Evolutionary conservation across 306 rosid genomes (phyloP).

Genomic region (Quercus aquifolioides): DNA sequence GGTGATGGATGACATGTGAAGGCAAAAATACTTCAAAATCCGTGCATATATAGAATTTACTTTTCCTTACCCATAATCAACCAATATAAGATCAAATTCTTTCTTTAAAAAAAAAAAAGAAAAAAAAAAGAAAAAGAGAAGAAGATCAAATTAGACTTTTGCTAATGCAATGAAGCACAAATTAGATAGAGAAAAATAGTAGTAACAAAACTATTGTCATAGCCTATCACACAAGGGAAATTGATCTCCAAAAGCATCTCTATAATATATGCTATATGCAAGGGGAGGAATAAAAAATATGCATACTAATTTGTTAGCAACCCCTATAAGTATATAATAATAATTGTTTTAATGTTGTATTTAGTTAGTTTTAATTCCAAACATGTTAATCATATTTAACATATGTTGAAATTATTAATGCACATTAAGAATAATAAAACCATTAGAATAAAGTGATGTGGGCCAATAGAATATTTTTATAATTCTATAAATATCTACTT

Average conservation of each 20-base stretch:
- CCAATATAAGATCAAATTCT: background rate
- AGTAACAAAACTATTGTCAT: background rate
- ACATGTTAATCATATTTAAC: too few species aligned
- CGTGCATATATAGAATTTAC: background rate
- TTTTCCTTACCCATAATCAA: background rate
- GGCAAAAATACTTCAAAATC: background rate
- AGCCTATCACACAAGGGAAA: background rate
- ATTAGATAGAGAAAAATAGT: too few species aligned
- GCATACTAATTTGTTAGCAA: background rate
- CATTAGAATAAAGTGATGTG: too few species aligned
- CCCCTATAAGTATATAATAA: too few species aligned
- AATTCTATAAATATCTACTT: fast-evolving
- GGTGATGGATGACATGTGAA: background rate
- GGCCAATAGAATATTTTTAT: too few species aligned
- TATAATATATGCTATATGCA: background rate
- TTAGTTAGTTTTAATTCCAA: too few species aligned
- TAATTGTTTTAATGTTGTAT: too few species aligned
- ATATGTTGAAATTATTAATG: too few species aligned
- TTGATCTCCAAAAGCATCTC: background rate
- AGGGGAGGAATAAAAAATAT: background rate
- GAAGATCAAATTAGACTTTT: background rate
- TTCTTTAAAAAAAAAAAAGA: too few species aligned
- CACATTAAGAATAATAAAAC: fast-evolving
- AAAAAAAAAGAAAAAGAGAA: too few species aligned
- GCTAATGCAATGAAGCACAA: too few species aligned